phyloP scores from a whole-genome alignment of 148 eudicot species.

The Fagopyrum homotropicum region DNA sequence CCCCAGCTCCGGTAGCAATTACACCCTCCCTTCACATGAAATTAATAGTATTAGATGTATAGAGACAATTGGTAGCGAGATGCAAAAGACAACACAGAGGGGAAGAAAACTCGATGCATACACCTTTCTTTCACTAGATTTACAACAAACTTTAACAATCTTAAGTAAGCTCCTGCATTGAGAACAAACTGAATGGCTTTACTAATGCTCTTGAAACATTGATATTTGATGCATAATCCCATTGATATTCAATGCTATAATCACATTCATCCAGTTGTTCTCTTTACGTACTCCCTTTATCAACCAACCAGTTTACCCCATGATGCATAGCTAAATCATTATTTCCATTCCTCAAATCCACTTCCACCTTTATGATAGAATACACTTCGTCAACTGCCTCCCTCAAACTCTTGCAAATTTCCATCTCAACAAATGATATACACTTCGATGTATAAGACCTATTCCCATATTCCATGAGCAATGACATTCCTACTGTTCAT shows the following conservation, averaged over 20 bases:
- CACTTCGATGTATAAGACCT: background rate
- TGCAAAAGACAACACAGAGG: background rate
- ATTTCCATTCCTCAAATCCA: background rate
- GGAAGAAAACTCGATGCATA: too few species aligned
- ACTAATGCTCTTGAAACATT: too few species aligned
- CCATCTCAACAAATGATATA: background rate
- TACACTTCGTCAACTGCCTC: background rate
- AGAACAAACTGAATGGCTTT: too few species aligned
- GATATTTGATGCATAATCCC: too few species aligned
- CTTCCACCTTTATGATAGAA: background rate
- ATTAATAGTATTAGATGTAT: background rate
- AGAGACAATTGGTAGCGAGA: conserved; percentile 4
- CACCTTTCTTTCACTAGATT: too few species aligned
- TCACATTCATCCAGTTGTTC: background rate
- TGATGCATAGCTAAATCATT: background rate
- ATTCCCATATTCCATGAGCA: background rate
- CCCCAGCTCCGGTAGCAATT: conserved; percentile 91
- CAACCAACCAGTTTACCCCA: background rate
- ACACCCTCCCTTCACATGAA: conserved; percentile 63
- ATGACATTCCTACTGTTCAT: background rate
- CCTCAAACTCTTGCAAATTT: background rate
- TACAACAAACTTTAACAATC: too few species aligned
- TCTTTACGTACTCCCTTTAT: background rate
- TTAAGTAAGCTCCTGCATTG: too few species aligned
- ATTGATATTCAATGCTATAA: too few species aligned